Evolutionary conservation across 2,329 filamentous ascomycete species (phyloP).

Genomic region (Teratosphaeria viscida): DNA sequence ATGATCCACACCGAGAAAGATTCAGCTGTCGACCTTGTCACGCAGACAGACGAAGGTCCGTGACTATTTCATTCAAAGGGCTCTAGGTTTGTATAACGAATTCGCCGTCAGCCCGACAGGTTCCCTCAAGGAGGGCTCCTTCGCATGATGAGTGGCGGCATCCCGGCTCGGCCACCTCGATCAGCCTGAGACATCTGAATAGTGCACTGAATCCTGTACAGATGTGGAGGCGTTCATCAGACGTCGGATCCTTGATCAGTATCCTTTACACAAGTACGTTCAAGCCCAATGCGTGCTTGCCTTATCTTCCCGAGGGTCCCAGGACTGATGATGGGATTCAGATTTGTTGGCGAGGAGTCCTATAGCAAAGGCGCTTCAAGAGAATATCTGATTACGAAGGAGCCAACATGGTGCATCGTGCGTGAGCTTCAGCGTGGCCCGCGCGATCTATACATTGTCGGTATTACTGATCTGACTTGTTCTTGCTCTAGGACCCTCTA

Average conservation of each 20-base stretch:
- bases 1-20: conserved; percentile 53
- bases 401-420: conserved; percentile 55
- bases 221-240: conserved; percentile 65
- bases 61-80: neutral
- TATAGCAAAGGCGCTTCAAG: conserved; percentile 59
- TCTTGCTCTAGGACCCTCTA: conserved; percentile 46
- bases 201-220: conserved; percentile 22
- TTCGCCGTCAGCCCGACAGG: too few species aligned
- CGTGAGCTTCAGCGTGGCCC: neutral
- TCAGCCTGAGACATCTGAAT: neutral
- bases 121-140: neutral
- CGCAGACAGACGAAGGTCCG: conserved; percentile 61
- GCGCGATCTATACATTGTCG: neutral
- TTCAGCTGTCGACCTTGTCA: conserved; percentile 67
- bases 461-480: conserved; percentile 29
- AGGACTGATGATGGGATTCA: conserved; percentile 21
- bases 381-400: conserved; percentile 53
- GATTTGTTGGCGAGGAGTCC: conserved; percentile 67
- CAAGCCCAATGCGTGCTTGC: neutral
- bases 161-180: neutral
- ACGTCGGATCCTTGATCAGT: conserved; percentile 46
- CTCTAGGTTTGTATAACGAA: neutral
- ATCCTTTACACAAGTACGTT: conserved; percentile 55
- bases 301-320: neutral
- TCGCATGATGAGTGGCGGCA: neutral